These are phyloP conservation scores for Fusarium goolgardi DNA, from an alignment of 2,329 filamentous ascomycete species.

Conservation along the genomic window DNA sequence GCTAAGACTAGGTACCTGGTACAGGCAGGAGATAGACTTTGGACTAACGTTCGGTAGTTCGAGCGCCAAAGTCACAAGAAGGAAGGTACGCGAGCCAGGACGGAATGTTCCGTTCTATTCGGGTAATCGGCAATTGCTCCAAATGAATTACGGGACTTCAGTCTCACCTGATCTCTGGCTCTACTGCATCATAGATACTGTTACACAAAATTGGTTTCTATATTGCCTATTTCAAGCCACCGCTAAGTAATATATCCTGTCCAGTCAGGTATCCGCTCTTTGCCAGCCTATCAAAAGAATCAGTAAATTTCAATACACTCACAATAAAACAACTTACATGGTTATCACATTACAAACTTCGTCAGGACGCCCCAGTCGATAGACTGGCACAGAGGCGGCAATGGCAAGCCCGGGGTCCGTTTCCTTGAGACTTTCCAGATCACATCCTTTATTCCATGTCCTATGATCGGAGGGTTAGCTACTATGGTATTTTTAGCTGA, in stretches of 20 bases:
- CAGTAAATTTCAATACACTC: neutral
- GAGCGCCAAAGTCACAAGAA: neutral
- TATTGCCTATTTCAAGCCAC: slow-evolving; percentile 17
- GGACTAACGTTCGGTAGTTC: neutral
- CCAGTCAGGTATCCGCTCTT: slow-evolving; percentile 29
- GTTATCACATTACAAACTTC: slow-evolving; percentile 52
- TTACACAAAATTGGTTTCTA: too few species aligned
- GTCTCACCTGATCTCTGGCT: too few species aligned
- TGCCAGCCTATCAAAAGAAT: slow-evolving; percentile 2
- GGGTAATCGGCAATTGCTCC: neutral
- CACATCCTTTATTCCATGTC: slow-evolving; percentile 48
- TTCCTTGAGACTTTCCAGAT: slow-evolving; percentile 47
- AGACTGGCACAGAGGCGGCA: slow-evolving; percentile 50
- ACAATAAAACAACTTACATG: slow-evolving; percentile 45
- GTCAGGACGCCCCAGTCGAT: slow-evolving; percentile 50
- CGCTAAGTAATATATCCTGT: slow-evolving; percentile 18
- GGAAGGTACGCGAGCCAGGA: neutral
- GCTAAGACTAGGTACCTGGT: neutral
- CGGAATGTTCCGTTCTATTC: neutral
- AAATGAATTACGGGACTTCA: neutral
- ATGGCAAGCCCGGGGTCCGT: slow-evolving; percentile 52
- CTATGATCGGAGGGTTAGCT: slow-evolving; percentile 28
- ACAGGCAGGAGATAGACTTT: slow-evolving; percentile 5
- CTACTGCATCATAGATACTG: neutral
- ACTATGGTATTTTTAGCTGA: too few species aligned